phyloP scores from a whole-genome alignment of 148 eudicot species.

The Rhododendron griersonianum region DNA sequence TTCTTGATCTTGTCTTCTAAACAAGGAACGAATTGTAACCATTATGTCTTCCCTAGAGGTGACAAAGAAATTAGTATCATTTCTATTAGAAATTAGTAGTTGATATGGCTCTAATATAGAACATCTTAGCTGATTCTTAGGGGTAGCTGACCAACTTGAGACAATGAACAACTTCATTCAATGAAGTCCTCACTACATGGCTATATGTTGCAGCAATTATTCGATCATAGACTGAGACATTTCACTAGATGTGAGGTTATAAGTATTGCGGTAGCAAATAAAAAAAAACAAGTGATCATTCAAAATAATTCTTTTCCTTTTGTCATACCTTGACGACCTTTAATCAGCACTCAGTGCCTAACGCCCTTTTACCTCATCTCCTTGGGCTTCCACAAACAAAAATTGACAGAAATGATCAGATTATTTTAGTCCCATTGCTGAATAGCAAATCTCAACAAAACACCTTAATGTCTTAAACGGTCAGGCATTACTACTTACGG shows the following conservation, averaged over 20 bases:
- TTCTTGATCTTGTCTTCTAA: neutral
- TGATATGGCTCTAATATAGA: neutral
- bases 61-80: neutral
- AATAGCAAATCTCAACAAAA: neutral
- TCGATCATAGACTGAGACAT: neutral
- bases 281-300: neutral
- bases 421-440: neutral
- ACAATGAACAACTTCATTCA: neutral
- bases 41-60: neutral
- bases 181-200: neutral
- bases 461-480: neutral
- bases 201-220: neutral
- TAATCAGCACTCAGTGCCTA: neutral
- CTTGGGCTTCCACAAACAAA: neutral
- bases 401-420: neutral
- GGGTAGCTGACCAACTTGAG: neutral
- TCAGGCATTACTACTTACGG: neutral
- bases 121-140: neutral
- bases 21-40: neutral
- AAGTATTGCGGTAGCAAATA: neutral
- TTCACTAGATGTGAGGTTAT: neutral
- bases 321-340: neutral
- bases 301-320: neutral
- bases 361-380: neutral
- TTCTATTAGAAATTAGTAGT: neutral